Base-by-base conservation (phyloP, 2,329 filamentous ascomycete genomes). In the Colletotrichum sp. region DNA sequence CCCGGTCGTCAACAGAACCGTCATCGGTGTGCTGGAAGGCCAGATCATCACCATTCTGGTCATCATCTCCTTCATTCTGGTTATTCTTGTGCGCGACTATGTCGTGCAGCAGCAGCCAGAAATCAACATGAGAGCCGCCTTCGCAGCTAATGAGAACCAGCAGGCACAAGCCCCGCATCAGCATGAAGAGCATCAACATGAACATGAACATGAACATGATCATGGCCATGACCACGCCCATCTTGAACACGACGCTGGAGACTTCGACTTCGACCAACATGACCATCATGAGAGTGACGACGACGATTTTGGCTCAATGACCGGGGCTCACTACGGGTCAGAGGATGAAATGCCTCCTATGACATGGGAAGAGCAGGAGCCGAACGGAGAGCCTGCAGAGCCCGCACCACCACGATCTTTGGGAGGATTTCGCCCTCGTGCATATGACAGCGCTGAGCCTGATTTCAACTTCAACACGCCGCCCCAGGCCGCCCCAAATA, bases 21-120 rank as follows among this genome's bases (percentile, higher is more conserved):
- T 98, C 18, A 93, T 99, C 68, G 94, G 96, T 79, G 92, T 96
- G 1, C 87, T 98, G 5, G 97, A 99, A 85, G 97, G 97, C 6
- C 96, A 98, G 82, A 91, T 99, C 64, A 98, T 99, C 79, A 99
- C 96, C 1, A 87, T 98, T 7, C 87, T 98, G 13, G 95, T 99
- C 67, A 96, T 99, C 9, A 90, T 98, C 60, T 96, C 94, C 74
- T 99, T 99, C 84, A 98, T 99, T 75, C 87, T 99, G n/a, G 93
- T 99, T 57, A 99, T 99, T 79, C 86, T 99, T 6, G 98, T 99
- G 63, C 90, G 98, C 63, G 97, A 99, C 86, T 99, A 98, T 90
- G 97, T 99, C 67, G 96, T 99, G 12, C 97, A 99, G 83, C 97
- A 99, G 83, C 97, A 99, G 82, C 97, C 96, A 7, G 93, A 96